These are phyloP conservation scores for Oryza meridionalis DNA, from an alignment of 176 grass and related monocot species.

Conservation along the genomic window DNA sequence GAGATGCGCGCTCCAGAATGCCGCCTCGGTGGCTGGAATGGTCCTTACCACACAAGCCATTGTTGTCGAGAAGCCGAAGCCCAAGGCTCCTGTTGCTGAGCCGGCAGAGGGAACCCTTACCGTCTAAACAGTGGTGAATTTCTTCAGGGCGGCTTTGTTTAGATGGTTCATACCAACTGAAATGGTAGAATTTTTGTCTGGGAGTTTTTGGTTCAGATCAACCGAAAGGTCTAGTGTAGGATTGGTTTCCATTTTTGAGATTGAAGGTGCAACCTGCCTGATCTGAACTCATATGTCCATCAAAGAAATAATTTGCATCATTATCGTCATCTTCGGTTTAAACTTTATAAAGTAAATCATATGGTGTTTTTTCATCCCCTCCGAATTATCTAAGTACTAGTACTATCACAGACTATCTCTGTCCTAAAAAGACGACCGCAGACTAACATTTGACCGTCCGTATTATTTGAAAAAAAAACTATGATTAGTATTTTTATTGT, in stretches of 20 bases:
- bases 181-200: slow-evolving; percentile 34
- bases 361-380: background rate
- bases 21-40: slow-evolving; percentile 66
- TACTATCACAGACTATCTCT: too few relatives aligned
- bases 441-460: too few relatives aligned
- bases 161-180: slow-evolving; percentile 31
- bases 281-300: slow-evolving; percentile 33
- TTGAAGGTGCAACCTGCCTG: slow-evolving; percentile 20
- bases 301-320: slow-evolving; percentile 22
- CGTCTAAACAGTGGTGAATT: slow-evolving; percentile 26
- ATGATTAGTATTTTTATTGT: too few relatives aligned
- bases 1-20: slow-evolving; percentile 61
- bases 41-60: slow-evolving; percentile 67
- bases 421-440: too few relatives aligned
- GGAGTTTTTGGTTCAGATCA: slow-evolving; percentile 29
- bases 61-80: slow-evolving; percentile 68
- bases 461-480: too few relatives aligned
- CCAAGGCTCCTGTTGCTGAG: slow-evolving; percentile 36
- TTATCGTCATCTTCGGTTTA: background rate
- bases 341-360: slow-evolving; percentile 34
- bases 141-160: background rate
- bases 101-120: slow-evolving; percentile 29
- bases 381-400: background rate
- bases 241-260: slow-evolving; percentile 39
- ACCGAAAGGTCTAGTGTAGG: slow-evolving; percentile 34